A percentile compares a stretch with the other conserved stretches of the same genome.
These are phyloP conservation scores for Benincasa hispida DNA, from an alignment of 306 rosid genomes.

Conservation along the genomic window DNA sequence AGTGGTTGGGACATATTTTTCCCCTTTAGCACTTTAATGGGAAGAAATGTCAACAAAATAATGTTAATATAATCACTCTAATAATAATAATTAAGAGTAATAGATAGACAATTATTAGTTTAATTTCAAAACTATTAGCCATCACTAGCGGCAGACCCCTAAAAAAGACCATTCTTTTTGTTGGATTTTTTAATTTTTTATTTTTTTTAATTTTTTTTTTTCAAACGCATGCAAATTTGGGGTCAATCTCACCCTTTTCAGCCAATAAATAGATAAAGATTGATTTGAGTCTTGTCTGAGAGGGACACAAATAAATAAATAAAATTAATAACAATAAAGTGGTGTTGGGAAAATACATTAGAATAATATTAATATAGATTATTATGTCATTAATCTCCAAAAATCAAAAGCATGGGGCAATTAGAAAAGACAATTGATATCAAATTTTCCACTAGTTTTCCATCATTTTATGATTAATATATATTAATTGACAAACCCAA, in stretches of 20 bases:
- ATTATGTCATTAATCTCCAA: no score
- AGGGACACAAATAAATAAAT: background rate
- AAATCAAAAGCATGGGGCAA: no score
- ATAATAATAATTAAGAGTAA: background rate
- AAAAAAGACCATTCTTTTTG: background rate
- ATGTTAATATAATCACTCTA: background rate
- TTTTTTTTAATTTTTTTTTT: no score
- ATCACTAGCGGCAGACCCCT: background rate
- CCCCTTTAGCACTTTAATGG: background rate
- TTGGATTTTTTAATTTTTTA: background rate
- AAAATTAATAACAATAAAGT: background rate
- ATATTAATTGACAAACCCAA: no score
- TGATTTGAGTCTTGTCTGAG: background rate
- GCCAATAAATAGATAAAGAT: background rate
- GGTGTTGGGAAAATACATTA: background rate
- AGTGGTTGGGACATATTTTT: background rate
- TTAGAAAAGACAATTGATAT: no score
- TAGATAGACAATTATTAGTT: background rate
- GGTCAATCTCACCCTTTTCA: background rate
- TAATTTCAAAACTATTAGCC: background rate
- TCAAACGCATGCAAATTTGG: conserved; percentile 5
- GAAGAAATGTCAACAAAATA: background rate
- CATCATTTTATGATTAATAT: no score
- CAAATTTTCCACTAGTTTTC: no score
- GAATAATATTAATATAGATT: background rate